These are phyloP conservation scores for Cerioporus squamosus DNA, from an alignment of 1,284 basidiomycete species.

Conservation along the genomic window DNA sequence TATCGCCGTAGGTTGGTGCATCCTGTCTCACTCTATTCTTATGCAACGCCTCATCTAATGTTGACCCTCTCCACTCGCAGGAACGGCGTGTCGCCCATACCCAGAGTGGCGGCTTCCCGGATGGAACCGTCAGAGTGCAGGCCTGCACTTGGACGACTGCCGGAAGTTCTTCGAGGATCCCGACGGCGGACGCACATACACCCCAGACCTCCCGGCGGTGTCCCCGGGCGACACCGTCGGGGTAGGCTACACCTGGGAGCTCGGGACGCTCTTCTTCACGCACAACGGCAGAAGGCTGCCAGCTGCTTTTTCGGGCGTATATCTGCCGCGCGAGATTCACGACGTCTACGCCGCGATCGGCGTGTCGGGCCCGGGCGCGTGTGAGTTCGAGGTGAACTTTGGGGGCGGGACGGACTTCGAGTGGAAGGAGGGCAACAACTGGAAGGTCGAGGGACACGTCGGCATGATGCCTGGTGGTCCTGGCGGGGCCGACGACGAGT, in stretches of 20 bases:
- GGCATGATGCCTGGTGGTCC: constrained; percentile 34
- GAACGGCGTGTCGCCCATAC: constrained; percentile 68
- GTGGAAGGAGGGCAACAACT: constrained; percentile 68
- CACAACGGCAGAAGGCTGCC: constrained; percentile 64
- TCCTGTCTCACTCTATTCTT: too few species aligned
- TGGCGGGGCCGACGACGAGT: constrained; percentile 31
- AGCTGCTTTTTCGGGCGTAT: constrained; percentile 61
- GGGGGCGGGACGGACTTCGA: constrained; percentile 53
- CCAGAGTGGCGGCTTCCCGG: constrained; percentile 70
- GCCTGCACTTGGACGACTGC: constrained; percentile 70
- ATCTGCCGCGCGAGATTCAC: constrained; percentile 49
- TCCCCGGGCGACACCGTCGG: constrained; percentile 56
- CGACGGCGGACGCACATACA: constrained; percentile 64
- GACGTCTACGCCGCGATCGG: constrained; percentile 73
- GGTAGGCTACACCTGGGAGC: constrained; percentile 62
- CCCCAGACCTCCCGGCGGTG: constrained; percentile 37
- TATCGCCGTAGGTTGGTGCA: constrained; percentile 59
- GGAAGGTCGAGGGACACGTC: constrained; percentile 63
- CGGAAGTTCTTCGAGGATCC: constrained; percentile 75
- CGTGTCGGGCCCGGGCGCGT: constrained; percentile 48
- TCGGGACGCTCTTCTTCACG: constrained; percentile 64
- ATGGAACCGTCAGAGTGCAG: constrained; percentile 70
- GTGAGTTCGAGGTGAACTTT: constrained; percentile 66
- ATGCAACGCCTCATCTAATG: background rate
- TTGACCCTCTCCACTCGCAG: constrained; percentile 36